These are phyloP conservation scores for Huntiella bhutanensis DNA, from an alignment of 2,329 filamentous ascomycete species.

Conservation along the genomic window DNA sequence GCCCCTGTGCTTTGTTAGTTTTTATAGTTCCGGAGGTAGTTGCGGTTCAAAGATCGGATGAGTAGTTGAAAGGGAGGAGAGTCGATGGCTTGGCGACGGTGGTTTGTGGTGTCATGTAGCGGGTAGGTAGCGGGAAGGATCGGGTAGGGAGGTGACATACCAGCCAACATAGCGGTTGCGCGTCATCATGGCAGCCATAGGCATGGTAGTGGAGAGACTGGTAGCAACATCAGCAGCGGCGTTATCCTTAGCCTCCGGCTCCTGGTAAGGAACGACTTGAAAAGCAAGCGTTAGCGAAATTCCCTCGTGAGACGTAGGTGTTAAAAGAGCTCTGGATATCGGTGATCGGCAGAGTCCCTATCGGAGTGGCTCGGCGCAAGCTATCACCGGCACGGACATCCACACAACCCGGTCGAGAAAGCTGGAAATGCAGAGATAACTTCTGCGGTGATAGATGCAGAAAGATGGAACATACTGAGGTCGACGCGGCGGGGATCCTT, in stretches of 20 bases:
- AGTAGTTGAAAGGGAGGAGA: not conserved
- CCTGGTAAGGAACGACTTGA: conserved; percentile 73
- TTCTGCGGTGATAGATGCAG: too few species aligned
- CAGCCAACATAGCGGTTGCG: conserved; percentile 65
- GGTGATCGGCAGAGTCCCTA: too few species aligned
- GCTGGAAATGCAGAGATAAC: too few species aligned
- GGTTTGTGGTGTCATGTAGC: too few species aligned
- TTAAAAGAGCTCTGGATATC: too few species aligned
- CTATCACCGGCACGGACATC: not conserved
- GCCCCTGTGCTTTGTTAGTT: conserved; percentile 28
- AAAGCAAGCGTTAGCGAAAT: not conserved
- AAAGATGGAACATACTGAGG: conserved; percentile 35
- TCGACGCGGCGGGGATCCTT: conserved; percentile 62
- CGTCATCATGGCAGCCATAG: conserved; percentile 92
- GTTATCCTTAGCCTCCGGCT: conserved; percentile 42
- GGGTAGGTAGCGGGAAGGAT: not conserved
- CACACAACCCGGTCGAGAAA: too few species aligned
- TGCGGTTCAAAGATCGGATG: not conserved
- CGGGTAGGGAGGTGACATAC: conserved; percentile 20
- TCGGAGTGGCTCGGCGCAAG: too few species aligned
- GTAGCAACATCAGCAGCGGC: conserved; percentile 51
- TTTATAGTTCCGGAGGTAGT: not conserved
- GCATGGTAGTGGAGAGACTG: conserved; percentile 57
- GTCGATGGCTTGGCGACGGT: too few species aligned
- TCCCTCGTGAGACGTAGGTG: too few species aligned